Evolutionary conservation across 805 yeast species (phyloP), one percentile per base, ranked within the genome.

Genomic region (Saccharomycopsis malanga): DNA sequence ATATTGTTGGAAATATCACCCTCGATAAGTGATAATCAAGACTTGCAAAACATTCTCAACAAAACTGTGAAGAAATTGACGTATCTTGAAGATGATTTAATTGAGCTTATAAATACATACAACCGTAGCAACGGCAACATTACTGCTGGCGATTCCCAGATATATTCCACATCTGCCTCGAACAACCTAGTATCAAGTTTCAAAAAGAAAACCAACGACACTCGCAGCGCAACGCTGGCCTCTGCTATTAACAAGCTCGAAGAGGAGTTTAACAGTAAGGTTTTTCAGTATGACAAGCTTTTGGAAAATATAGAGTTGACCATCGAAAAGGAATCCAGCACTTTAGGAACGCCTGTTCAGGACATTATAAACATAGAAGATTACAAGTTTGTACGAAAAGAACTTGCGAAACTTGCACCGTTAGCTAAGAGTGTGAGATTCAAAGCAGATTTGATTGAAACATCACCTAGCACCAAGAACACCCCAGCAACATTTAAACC

Each of bases 391-490:
- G 23, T 41, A 4, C 35, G 40, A 34, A 44, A 42, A 36, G 39
- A 34, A 12, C 34, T 49, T 12, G 53, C 54, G 6, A 42, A 49
- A 21, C 15, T 49, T 2, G 34, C 34, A n/a, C 50, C 49, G 12
- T 10, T 35, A 7, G 27, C 42, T 20, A 52, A 52, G 39, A 45
- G 40, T 14, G 54, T 52, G 24, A 25, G 54, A 38, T 52, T 52
- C 30, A 52, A 52, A 37, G 54, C 49, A 17, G 36, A 52, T 10
- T 44, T 52, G 30, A 29, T 49, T 5, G 53, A 52, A 32, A 37
- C 40, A 18, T 35, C 46, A 12, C 53, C 50, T 17, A 41, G 14
- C 5, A 10, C n/a, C 14, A 30, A 1, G 21, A 4, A 10, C 10
- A 14, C 4, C 9, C n/a, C 21, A 7, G 34, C 20, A 21, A 10